phyloP scores from a whole-genome alignment of 2,329 filamentous ascomycete genomes.

The Pseudomassariella vexata region DNA sequence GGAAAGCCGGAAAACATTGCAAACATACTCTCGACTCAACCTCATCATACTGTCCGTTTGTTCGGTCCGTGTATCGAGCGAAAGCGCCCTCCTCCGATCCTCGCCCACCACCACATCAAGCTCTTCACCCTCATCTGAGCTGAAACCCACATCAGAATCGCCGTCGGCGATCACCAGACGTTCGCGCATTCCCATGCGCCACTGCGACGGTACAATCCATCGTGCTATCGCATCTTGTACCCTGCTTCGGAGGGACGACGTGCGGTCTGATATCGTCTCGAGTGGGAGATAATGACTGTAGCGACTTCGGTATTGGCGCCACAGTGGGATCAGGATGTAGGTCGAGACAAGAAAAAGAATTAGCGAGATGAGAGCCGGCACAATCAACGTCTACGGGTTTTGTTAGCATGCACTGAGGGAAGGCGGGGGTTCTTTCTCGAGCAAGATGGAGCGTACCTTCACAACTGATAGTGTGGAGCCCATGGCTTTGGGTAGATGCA shows the following conservation, averaged over 20 bases:
- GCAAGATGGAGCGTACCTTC: conserved; percentile 21
- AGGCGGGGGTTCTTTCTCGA: neutral
- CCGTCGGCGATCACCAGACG: conserved; percentile 33
- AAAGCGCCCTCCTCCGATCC: conserved; percentile 35
- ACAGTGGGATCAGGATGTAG: conserved; percentile 61
- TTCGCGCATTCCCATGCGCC: conserved; percentile 38
- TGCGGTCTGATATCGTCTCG: conserved; percentile 54
- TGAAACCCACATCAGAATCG: conserved; percentile 44
- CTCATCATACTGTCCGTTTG: conserved; percentile 48
- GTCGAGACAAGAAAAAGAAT: conserved; percentile 61
- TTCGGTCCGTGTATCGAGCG: conserved; percentile 27
- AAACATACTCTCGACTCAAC: conserved; percentile 65
- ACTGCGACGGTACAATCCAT: conserved; percentile 39
- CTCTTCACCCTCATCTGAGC: conserved; percentile 66
- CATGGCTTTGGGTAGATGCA: too few relatives aligned
- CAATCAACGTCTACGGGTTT: conserved; percentile 54
- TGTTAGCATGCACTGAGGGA: neutral
- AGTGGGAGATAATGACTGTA: conserved; percentile 72
- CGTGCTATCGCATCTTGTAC: conserved; percentile 34
- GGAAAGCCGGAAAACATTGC: too few relatives aligned
- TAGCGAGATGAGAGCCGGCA: conserved; percentile 67
- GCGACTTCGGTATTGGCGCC: conserved; percentile 63
- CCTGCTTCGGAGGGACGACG: conserved; percentile 46
- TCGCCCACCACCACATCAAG: conserved; percentile 55
- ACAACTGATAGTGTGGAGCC: conserved; percentile 26